These are phyloP conservation scores for Myxozyma neglecta DNA, from an alignment of 805 yeast genomes.

Conservation along the genomic window DNA sequence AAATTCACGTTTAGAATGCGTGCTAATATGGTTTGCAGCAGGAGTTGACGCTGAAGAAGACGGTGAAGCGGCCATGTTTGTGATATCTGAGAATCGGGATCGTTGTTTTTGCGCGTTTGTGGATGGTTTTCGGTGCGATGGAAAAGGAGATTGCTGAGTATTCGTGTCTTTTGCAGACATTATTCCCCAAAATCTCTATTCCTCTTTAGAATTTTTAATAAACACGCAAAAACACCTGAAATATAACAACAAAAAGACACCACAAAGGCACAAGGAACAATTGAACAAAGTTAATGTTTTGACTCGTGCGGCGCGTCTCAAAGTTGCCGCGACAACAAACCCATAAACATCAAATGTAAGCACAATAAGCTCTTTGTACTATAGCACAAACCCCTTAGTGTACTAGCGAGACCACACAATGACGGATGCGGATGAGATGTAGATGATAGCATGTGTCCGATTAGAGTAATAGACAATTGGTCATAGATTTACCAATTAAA, in stretches of 20 bases:
- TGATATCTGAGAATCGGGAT: not conserved
- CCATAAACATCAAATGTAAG: not conserved
- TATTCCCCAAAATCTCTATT: not conserved
- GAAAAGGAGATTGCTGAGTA: not conserved
- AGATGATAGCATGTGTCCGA: not conserved
- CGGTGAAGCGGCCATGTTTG: constrained; percentile 2
- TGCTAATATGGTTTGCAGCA: not conserved
- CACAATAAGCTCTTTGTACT: not conserved
- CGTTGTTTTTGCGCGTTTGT: not conserved
- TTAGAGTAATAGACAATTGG: not conserved
- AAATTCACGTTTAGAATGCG: constrained; percentile 15
- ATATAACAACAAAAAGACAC: not conserved
- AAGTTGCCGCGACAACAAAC: constrained; percentile 1
- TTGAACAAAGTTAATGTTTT: not conserved
- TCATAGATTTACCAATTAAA: not conserved
- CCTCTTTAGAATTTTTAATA: not conserved
- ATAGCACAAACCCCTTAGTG: no score
- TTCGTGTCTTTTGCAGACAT: constrained; percentile 6
- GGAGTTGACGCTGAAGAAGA: not conserved
- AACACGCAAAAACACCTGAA: not conserved
- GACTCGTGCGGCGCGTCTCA: not conserved
- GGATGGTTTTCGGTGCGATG: not conserved
- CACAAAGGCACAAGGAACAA: not conserved
- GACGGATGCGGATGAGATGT: not conserved
- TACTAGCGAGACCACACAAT: not conserved